Base-by-base conservation (phyloP, 192 early-diverging fungal genomes). In the Chytriomyces sp. region DNA sequence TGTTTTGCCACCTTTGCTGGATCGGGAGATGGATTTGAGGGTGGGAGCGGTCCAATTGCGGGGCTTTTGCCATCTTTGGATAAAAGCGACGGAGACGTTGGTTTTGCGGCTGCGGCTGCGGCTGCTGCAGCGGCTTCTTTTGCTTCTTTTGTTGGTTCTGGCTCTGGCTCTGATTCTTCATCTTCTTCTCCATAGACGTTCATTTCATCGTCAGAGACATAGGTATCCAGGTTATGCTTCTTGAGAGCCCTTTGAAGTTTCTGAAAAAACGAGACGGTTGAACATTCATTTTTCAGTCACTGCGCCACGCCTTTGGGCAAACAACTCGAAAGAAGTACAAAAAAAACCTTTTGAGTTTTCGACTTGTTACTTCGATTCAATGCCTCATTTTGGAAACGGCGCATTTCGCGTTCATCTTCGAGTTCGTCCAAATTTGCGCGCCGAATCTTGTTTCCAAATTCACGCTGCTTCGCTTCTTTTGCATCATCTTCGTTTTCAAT, bases 401-500 rank as follows among this genome's bases (percentile, higher is more conserved):
- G 11, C 47, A 76, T 76, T 11, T 82, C 81, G 48, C 64, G 23
- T 35, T 83, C 84, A 7, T 53, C 76, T 70, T 83, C 82, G 13
- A 70, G 67, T 46, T 86, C 82, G 16, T 81, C 82, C 24, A 83
- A 79, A 28, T 64, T 47, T 16, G 61, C 43, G 7, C 78, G 65
- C 50, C 80, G 77, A 10, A 45, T 80, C 9, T 49, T 73, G 26
- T 73, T 77, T 16, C 82, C 82, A 65, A 74, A 84, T 50, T 82
- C 77, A 3, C 86, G 53, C 43, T 75, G 75, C 50, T 77, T 64
- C 7, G 86, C 86, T 50, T 88, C 86, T 64, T 83, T 83, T 11
- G 78, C 80, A 24, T 85, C 84, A 45, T 88, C 86, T 67, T 84
- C 80, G 76, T 88, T 83, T 45, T 85, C 84, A 53, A 88, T 82